Conservation (phyloP, 116 monocot species). For the Phalaenopsis hybrid region DNA sequence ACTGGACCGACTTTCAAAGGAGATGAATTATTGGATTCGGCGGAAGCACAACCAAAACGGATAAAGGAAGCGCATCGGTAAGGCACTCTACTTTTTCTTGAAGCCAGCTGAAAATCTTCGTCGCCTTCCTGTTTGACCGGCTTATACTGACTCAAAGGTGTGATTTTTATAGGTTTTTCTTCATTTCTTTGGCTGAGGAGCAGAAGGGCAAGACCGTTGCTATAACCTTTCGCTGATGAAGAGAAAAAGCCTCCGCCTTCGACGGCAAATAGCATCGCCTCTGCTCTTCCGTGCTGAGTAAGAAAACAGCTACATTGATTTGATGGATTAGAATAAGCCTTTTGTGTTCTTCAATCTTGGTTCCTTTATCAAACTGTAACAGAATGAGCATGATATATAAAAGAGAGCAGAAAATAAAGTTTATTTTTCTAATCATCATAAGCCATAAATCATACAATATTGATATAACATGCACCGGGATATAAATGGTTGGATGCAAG, state of each 20-base stretch:
- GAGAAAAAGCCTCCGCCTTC: constrained; percentile 95
- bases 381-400: neutral
- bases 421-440: neutral
- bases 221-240: constrained; percentile 85
- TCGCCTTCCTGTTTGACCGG: constrained; percentile 52
- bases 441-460: neutral
- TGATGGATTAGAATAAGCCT: neutral
- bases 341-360: neutral
- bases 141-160: constrained; percentile 68
- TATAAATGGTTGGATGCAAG: too few relatives aligned
- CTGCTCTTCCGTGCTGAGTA: constrained; percentile 25
- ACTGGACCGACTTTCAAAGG: constrained; percentile 14
- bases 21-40: constrained; percentile 9
- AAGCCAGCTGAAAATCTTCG: constrained; percentile 34
- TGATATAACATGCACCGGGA: neutral
- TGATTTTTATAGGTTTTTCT: constrained; percentile 71
- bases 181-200: constrained; percentile 54
- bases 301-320: neutral
- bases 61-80: constrained; percentile 47
- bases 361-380: neutral
- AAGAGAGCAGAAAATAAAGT: neutral
- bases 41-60: constrained; percentile 46
- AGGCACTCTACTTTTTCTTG: constrained; percentile 27
- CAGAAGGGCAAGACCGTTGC: constrained; percentile 60
- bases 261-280: constrained; percentile 69